Conservation (phyloP, 1,139 yeast genomes). For the Geotrichum reessii region DNA sequence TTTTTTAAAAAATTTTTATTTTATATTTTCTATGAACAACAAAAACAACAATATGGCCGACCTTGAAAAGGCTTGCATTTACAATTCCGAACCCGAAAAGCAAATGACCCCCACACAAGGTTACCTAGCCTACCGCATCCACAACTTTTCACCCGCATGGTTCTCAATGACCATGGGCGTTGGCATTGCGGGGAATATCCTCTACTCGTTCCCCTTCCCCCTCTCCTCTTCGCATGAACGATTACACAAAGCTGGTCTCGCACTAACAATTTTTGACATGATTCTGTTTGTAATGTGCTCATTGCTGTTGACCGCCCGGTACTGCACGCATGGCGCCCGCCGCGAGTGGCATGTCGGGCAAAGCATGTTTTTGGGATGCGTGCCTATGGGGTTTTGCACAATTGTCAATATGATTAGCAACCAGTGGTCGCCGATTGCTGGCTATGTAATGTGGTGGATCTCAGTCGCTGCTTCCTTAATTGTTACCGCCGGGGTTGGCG, state of each 20-base stretch:
- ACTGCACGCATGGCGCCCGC: conserved; percentile 35
- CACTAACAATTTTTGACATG: conserved; percentile 52
- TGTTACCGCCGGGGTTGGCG: conserved; percentile 37
- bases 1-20: not conserved
- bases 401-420: conserved; percentile 53
- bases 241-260: conserved; percentile 49
- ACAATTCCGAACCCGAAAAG: not conserved
- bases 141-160: conserved; percentile 35
- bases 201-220: conserved; percentile 58
- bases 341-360: conserved; percentile 45
- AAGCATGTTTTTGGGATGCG: conserved; percentile 66
- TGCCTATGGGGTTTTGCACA: conserved; percentile 71
- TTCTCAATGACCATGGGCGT: conserved; percentile 81
- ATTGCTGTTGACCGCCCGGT: conserved; percentile 39
- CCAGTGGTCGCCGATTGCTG: conserved; percentile 45
- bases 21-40: not conserved
- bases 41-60: not conserved
- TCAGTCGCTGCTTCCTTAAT: not conserved
- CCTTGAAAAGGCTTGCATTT: not conserved
- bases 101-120: not conserved
- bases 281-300: conserved; percentile 44
- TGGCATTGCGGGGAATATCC: conserved; percentile 59
- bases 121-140: conserved; percentile 6
- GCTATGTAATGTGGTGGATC: conserved; percentile 64
- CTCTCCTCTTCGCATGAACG: conserved; percentile 32